Percentiles rank a stretch among this genome's conserved stretches.
Evolutionary conservation across 2,329 filamentous ascomycete genomes (phyloP).

Genomic region (Pseudogymnoascus sp.): DNA sequence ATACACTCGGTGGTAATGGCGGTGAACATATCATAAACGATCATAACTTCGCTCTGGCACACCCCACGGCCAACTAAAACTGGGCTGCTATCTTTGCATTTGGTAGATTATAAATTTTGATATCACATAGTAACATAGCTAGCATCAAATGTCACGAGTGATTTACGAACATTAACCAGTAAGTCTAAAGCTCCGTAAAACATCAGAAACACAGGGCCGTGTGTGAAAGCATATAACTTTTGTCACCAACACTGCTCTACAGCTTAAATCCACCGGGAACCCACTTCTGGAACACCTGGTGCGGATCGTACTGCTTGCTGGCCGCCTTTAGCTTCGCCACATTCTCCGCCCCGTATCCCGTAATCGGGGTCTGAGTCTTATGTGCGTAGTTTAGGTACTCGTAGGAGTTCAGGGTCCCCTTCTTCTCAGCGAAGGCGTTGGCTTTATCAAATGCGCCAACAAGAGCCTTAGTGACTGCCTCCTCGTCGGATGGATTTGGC

Average conservation of each 20-base stretch:
- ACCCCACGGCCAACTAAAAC: not conserved
- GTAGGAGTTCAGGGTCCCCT: constrained; percentile 11
- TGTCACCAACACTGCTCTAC: not conserved
- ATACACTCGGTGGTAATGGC: not conserved
- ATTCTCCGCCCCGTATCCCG: constrained; percentile 35
- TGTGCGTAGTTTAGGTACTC: constrained; percentile 40
- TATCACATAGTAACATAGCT: not conserved
- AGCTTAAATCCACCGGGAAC: constrained; percentile 15
- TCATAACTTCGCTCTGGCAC: not conserved
- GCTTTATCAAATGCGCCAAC: not conserved
- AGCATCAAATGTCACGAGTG: not conserved
- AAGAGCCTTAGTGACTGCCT: not conserved
- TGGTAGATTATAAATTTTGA: not conserved
- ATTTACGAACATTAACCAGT: not conserved
- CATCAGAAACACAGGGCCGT: not conserved
- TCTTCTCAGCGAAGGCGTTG: not conserved
- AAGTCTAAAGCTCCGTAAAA: not conserved
- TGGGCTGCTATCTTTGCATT: not conserved
- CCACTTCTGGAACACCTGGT: constrained; percentile 29
- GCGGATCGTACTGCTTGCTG: constrained; percentile 31
- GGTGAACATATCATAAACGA: not conserved
- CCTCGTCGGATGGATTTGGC: constrained; percentile 2
- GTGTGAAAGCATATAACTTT: not conserved
- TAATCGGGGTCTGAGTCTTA: constrained; percentile 34
- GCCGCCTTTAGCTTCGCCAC: constrained; percentile 28